Evolutionary conservation across 1,139 yeast species (phyloP).

Genomic region (Hyphopichia burtonii): DNA sequence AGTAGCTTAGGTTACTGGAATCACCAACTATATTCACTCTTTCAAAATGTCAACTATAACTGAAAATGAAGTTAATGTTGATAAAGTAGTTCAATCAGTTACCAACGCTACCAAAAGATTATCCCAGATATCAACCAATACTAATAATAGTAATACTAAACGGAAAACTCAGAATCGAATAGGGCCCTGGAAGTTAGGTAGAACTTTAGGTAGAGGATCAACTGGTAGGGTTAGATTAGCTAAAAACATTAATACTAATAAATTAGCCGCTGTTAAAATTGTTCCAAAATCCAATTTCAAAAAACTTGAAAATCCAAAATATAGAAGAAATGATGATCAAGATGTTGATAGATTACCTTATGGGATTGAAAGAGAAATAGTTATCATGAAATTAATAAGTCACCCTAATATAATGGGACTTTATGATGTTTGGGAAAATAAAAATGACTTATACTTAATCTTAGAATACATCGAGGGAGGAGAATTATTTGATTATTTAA

Average conservation of each 20-base stretch:
- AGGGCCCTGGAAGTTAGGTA: slow-evolving; percentile 97
- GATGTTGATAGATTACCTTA: slow-evolving; percentile 71
- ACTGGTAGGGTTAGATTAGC: slow-evolving; percentile 94
- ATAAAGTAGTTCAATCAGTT: slow-evolving; percentile 51
- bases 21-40: slow-evolving; percentile 1
- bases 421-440: slow-evolving; percentile 98
- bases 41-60: background rate
- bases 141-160: slow-evolving; percentile 47
- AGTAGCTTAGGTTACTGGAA: background rate
- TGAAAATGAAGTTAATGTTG: slow-evolving; percentile 27
- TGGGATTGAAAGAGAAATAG: slow-evolving; percentile 95
- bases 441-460: slow-evolving; percentile 85
- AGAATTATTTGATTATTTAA: slow-evolving; percentile 87
- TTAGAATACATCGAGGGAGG: slow-evolving; percentile 98
- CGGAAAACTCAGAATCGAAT: slow-evolving; percentile 67
- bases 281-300: slow-evolving; percentile 77
- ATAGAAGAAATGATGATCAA: slow-evolving; percentile 36
- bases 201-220: slow-evolving; percentile 92
- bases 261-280: slow-evolving; percentile 94
- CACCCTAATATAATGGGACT: slow-evolving; percentile 95
- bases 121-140: slow-evolving; percentile 62
- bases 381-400: slow-evolving; percentile 84
- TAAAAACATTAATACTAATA: slow-evolving; percentile 77
- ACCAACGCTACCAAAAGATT: slow-evolving; percentile 64
- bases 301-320: slow-evolving; percentile 55